These are phyloP conservation scores for Colletotrichum agaves DNA, from an alignment of 2,329 filamentous ascomycete species.

Conservation along the genomic window DNA sequence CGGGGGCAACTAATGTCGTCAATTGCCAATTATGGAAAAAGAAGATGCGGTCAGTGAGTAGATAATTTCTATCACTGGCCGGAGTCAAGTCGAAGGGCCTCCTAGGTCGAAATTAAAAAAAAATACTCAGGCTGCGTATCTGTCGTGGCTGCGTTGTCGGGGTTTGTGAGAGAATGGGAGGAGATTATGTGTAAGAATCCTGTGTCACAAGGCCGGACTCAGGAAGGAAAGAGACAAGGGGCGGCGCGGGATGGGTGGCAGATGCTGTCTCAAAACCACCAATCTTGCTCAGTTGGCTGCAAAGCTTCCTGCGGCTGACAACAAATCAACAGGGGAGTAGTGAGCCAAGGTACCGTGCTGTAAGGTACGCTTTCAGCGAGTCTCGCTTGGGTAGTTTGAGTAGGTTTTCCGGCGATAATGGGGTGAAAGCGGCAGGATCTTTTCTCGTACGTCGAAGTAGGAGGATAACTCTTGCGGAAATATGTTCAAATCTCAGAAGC, in stretches of 20 bases:
- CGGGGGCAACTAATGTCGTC: neutral
- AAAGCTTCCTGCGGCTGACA: conserved; percentile 6
- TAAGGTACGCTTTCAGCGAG: conserved; percentile 17
- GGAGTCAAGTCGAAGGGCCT: neutral
- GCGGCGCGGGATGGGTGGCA: conserved; percentile 28
- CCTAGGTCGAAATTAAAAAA: conserved; percentile 3
- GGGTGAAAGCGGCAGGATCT: conserved; percentile 5
- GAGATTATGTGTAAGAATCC: conserved; percentile 28
- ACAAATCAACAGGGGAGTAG: neutral
- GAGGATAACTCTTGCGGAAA: neutral
- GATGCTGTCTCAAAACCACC: conserved; percentile 28
- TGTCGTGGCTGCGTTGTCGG: conserved; percentile 17
- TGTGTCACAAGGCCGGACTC: conserved; percentile 31
- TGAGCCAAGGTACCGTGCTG: neutral
- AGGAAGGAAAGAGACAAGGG: conserved; percentile 30
- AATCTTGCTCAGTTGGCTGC: neutral
- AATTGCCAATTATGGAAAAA: conserved; percentile 17
- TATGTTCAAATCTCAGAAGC: neutral
- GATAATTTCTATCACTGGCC: neutral
- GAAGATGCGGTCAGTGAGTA: neutral
- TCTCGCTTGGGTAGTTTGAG: neutral
- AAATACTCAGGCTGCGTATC: conserved; percentile 3
- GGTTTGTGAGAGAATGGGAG: conserved; percentile 27
- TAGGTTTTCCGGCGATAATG: neutral
- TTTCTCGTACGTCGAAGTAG: neutral